phyloP scores from a whole-genome alignment of 805 yeast genomes.

The Candida golubevii region DNA sequence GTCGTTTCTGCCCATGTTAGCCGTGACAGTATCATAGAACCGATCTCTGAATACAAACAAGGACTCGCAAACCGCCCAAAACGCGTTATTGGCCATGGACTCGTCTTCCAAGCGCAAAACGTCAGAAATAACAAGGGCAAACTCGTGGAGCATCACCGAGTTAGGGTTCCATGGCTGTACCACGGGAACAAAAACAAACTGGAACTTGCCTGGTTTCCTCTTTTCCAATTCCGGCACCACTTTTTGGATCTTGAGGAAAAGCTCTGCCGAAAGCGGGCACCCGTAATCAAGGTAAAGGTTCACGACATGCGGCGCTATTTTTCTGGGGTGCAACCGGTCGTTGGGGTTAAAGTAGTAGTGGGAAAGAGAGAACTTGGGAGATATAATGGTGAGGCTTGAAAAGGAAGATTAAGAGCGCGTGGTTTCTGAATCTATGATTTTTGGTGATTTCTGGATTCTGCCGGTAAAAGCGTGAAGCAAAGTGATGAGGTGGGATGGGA shows the following conservation, averaged over 20 bases:
- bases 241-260: constrained; percentile 52
- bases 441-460: no score
- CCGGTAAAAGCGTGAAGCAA: no score
- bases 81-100: constrained; percentile 22
- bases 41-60: constrained; percentile 51
- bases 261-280: constrained; percentile 69
- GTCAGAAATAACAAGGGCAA: constrained; percentile 64
- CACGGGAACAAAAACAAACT: constrained; percentile 64
- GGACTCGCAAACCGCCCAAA: constrained; percentile 48
- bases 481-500: no score
- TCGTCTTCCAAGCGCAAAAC: constrained; percentile 42
- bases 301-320: constrained; percentile 40
- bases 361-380: constrained; percentile 38
- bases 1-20: constrained; percentile 50
- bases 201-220: constrained; percentile 47
- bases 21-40: constrained; percentile 61
- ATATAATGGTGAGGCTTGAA: constrained; percentile 25
- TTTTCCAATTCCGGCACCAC: constrained; percentile 50
- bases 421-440: no score
- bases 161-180: constrained; percentile 92
- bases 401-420: no score
- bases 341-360: constrained; percentile 27
- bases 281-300: constrained; percentile 71
- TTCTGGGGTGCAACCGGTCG: constrained; percentile 17
- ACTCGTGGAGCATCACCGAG: constrained; percentile 65